Evolutionary conservation across 768 basidiomycete genomes (phyloP).

Genomic region (Tricholoma flavovirens): DNA sequence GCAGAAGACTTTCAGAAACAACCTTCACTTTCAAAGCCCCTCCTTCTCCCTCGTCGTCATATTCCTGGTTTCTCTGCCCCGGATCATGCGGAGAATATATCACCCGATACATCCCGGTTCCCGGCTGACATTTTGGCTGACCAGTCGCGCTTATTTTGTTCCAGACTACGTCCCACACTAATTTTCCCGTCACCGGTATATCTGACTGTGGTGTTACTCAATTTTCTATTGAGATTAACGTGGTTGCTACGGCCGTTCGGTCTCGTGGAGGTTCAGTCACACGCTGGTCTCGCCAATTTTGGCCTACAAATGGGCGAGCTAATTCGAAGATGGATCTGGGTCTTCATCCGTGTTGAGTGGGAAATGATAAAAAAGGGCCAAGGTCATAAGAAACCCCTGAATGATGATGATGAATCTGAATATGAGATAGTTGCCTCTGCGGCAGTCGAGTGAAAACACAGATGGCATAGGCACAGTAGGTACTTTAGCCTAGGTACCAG

Average conservation of each 20-base stretch:
- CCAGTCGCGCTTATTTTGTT: slow-evolving; percentile 41
- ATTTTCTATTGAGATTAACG: slow-evolving; percentile 84
- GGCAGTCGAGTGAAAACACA: slow-evolving; percentile 17
- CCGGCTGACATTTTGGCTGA: slow-evolving; percentile 10
- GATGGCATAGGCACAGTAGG: slow-evolving; percentile 9
- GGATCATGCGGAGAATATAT: slow-evolving; percentile 8
- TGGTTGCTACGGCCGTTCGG: slow-evolving; percentile 91
- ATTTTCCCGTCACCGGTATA: slow-evolving; percentile 81
- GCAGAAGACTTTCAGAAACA: slow-evolving; percentile 22
- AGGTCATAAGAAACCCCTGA: slow-evolving; percentile 23
- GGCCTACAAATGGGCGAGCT: slow-evolving; percentile 89
- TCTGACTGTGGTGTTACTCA: slow-evolving; percentile 74
- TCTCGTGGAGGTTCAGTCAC: slow-evolving; percentile 73
- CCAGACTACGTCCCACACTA: slow-evolving; percentile 69
- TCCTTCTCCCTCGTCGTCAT: slow-evolving; percentile 43
- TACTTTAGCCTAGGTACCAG: not conserved
- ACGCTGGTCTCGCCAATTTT: slow-evolving; percentile 81
- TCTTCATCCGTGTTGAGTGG: slow-evolving; percentile 96
- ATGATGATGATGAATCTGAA: slow-evolving; percentile 29
- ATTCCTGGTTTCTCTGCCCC: slow-evolving; percentile 27
- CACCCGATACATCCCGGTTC: slow-evolving; percentile 5
- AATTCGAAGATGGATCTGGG: slow-evolving; percentile 94
- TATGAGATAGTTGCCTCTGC: slow-evolving; percentile 37
- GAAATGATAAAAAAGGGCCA: slow-evolving; percentile 65
- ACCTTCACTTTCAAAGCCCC: slow-evolving; percentile 33